Conservation (phyloP, 192 early-diverging fungal species). For the Coemansia sp. region DNA sequence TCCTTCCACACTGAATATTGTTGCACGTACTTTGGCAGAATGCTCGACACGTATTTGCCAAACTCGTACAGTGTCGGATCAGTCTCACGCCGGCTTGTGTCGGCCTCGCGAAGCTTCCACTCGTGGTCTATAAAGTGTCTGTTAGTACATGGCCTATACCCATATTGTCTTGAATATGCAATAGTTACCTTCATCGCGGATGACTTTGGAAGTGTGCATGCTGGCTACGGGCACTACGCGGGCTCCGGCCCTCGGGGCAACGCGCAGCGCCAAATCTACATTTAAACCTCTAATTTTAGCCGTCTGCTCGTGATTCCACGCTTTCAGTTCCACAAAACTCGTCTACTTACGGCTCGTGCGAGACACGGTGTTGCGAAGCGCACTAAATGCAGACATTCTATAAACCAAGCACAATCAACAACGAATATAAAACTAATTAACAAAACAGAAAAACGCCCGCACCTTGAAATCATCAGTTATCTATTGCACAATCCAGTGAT, state of each 20-base stretch:
- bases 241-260: not conserved
- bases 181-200: slow-evolving; percentile 25
- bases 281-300: not conserved
- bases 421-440: not conserved
- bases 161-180: not conserved
- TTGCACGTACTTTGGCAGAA: slow-evolving; percentile 94
- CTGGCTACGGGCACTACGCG: slow-evolving; percentile 10
- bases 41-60: slow-evolving; percentile 80
- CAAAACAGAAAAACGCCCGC: not conserved
- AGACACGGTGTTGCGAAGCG: slow-evolving; percentile 16
- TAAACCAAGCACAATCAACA: not conserved
- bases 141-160: not conserved
- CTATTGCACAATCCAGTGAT: not conserved
- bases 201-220: slow-evolving; percentile 32
- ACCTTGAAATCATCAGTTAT: not conserved
- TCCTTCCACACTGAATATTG: slow-evolving; percentile 98
- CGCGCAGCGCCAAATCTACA: slow-evolving; percentile 16
- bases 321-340: too few relatives aligned
- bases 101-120: slow-evolving; percentile 34
- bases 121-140: slow-evolving; percentile 19
- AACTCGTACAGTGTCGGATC: slow-evolving; percentile 70
- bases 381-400: slow-evolving; percentile 19
- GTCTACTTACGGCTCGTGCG: slow-evolving; percentile 30
- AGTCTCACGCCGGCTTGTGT: slow-evolving; percentile 37
- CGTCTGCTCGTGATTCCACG: not conserved